These are phyloP conservation scores for Pistacia atlantica DNA, from an alignment of 345 rosid genomes.

Conservation along the genomic window DNA sequence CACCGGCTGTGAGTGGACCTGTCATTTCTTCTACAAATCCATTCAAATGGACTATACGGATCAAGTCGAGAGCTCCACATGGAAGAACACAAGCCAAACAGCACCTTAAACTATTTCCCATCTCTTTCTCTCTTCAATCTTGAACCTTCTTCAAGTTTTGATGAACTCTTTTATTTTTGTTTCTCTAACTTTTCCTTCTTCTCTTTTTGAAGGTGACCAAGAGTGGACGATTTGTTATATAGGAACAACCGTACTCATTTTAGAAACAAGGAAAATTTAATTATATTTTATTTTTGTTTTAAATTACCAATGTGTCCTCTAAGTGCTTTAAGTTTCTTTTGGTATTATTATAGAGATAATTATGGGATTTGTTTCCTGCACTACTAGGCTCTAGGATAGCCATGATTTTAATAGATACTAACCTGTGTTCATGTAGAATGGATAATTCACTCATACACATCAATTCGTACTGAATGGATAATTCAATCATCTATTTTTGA, in stretches of 20 bases:
- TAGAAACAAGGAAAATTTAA: slow-evolving; percentile 1
- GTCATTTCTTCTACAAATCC: slow-evolving; percentile 85
- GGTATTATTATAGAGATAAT: too few relatives aligned
- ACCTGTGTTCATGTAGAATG: too few relatives aligned
- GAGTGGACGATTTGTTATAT: slow-evolving; percentile 25
- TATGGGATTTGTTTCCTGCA: too few relatives aligned
- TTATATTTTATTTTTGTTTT: not conserved
- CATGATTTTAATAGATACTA: too few relatives aligned
- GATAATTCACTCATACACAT: too few relatives aligned
- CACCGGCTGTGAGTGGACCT: slow-evolving; percentile 72
- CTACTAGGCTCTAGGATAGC: too few relatives aligned
- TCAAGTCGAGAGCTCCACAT: slow-evolving; percentile 93
- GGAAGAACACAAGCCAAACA: slow-evolving; percentile 96
- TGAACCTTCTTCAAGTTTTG: not conserved
- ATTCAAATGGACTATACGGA: slow-evolving; percentile 84
- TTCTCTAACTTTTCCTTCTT: not conserved
- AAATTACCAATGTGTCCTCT: slow-evolving; percentile 21
- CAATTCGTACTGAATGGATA: too few relatives aligned
- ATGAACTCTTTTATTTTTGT: not conserved
- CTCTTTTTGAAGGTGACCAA: slow-evolving; percentile 9
- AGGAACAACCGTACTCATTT: slow-evolving; percentile 26
- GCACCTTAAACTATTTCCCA: slow-evolving; percentile 93
- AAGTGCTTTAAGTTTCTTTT: not conserved
- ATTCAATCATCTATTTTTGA: too few relatives aligned
- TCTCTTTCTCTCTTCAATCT: slow-evolving; percentile 12